A percentile compares a stretch with the other conserved stretches of the same genome.
phyloP scores from a whole-genome alignment of 371 early-diverging fungal genomes.

The Actinomortierella ambigua region DNA sequence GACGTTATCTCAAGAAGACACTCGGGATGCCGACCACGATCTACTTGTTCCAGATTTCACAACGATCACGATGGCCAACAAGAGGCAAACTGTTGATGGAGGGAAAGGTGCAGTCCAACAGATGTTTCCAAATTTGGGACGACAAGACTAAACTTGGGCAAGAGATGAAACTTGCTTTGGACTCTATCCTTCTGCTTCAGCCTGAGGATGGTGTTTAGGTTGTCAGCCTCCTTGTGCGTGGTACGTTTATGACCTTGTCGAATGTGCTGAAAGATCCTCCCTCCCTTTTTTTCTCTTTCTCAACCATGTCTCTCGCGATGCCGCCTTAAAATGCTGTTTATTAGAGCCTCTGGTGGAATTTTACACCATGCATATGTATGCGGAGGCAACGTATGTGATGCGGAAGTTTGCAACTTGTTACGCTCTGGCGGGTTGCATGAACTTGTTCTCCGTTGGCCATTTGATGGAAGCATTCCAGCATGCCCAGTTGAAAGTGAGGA shows the following conservation, averaged over 20 bases:
- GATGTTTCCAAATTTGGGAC: conserved; percentile 18
- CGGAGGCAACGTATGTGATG: conserved; percentile 17
- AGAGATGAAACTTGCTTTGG: conserved; percentile 20
- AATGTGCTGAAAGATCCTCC: conserved; percentile 2
- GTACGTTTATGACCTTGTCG: conserved; percentile 1
- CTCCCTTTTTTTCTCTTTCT: neutral
- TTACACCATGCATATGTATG: conserved; percentile 10
- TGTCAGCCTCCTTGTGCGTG: conserved; percentile 16
- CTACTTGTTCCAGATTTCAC: conserved; percentile 20
- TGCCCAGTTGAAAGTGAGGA: conserved; percentile 2
- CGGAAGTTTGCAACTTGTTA: conserved; percentile 19
- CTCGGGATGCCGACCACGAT: conserved; percentile 3
- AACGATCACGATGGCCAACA: conserved; percentile 5
- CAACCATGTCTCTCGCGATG: conserved; percentile 1
- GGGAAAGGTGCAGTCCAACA: conserved; percentile 15
- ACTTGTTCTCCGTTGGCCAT: conserved; percentile 8
- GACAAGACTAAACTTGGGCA: conserved; percentile 19
- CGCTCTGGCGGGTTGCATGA: conserved; percentile 7
- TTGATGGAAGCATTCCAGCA: conserved; percentile 23
- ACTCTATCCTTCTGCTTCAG: conserved; percentile 13
- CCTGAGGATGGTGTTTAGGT: conserved; percentile 16
- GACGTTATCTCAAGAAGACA: conserved; percentile 18
- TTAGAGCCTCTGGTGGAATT: conserved; percentile 22
- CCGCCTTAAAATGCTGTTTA: neutral
- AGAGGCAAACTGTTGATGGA: conserved; percentile 15